Conservation (phyloP, 441 rosid genomes). For the Mallotus japonicus region DNA sequence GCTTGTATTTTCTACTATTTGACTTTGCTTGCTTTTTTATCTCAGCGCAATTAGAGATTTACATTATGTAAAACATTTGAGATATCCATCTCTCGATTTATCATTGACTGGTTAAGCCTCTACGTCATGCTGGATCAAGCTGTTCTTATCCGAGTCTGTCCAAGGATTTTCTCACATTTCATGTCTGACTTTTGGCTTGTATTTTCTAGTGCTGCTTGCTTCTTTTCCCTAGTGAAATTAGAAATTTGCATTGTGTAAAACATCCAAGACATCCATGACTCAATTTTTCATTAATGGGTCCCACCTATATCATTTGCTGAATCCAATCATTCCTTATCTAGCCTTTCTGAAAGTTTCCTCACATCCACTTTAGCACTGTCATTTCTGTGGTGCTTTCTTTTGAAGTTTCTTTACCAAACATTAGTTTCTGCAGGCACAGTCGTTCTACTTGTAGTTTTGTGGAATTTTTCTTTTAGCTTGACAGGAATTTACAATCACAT, state of each 20-base stretch:
- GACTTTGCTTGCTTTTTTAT: neutral
- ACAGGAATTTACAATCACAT: neutral
- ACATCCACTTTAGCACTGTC: neutral
- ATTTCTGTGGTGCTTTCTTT: neutral
- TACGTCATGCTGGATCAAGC: no score
- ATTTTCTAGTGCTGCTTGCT: neutral
- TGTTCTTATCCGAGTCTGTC: no score
- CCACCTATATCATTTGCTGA: neutral
- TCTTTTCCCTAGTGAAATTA: neutral
- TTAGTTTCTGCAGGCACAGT: no score
- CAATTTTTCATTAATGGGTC: neutral
- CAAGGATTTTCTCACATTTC: neutral
- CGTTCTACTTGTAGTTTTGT: neutral
- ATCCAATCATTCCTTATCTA: neutral
- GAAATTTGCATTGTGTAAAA: neutral
- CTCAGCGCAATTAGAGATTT: neutral
- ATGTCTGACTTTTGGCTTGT: neutral
- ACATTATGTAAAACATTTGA: neutral
- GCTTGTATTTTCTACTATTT: slow-evolving; percentile 1
- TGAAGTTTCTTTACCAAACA: neutral
- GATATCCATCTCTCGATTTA: neutral
- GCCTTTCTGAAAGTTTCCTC: neutral
- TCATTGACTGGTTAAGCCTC: neutral
- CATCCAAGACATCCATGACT: neutral
- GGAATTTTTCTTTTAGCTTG: neutral